Evolutionary conservation across 139 green algal genomes (phyloP).

Genomic region (Chlamydomonas sp.): DNA sequence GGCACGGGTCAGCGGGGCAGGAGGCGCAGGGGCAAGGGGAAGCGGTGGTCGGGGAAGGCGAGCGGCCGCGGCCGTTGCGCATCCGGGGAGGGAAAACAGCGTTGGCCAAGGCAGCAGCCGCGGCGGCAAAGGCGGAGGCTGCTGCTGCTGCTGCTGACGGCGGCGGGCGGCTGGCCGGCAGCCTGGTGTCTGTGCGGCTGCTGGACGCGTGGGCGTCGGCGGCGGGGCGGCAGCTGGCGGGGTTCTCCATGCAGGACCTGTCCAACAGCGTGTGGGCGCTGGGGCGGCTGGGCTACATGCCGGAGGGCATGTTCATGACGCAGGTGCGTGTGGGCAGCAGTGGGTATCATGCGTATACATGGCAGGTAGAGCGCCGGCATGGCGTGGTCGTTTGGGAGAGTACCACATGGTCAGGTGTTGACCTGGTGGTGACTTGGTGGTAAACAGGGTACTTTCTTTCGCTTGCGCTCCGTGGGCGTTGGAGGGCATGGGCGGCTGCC

Average conservation of each 20-base stretch:
- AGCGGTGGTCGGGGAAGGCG: background rate
- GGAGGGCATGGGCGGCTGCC: no score
- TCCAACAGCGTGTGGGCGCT: slow-evolving; percentile 32
- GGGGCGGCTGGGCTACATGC: slow-evolving; percentile 13
- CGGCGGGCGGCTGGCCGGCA: background rate
- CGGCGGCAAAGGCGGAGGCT: background rate
- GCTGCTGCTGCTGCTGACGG: background rate
- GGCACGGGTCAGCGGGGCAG: background rate
- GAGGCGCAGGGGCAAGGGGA: background rate
- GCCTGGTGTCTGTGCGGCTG: background rate
- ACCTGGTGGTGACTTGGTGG: no score
- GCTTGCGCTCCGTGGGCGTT: no score
- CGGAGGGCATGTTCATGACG: slow-evolving; percentile 12
- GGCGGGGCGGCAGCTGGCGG: background rate
- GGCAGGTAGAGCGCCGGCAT: no score
- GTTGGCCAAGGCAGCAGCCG: background rate
- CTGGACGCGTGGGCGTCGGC: slow-evolving; percentile 21
- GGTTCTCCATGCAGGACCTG: slow-evolving; percentile 23
- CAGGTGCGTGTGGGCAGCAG: background rate
- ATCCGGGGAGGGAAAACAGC: background rate
- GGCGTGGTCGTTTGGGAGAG: no score
- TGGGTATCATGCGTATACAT: no score
- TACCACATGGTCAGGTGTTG: no score
- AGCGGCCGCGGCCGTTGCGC: background rate
- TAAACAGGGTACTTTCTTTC: no score